phyloP scores from a whole-genome alignment of 1,284 basidiomycete species.

The Puccinia polysora region DNA sequence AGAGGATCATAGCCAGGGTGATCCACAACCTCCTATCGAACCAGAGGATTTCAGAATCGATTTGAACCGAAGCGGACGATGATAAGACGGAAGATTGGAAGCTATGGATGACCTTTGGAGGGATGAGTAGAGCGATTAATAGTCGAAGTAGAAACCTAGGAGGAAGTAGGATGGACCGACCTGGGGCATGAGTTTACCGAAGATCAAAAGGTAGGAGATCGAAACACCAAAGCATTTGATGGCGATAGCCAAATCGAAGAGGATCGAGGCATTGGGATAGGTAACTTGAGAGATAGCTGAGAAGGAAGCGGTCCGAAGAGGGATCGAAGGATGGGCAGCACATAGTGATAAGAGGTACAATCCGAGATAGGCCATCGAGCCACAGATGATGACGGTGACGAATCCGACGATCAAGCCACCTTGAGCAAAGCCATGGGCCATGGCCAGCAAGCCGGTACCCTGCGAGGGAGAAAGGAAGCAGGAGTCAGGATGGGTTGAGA shows the following conservation, averaged over 20 bases:
- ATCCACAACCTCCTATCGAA: conserved; percentile 80
- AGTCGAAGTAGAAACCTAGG: background rate
- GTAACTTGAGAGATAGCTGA: conserved; percentile 79
- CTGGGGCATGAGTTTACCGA: conserved; percentile 69
- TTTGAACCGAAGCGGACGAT: background rate
- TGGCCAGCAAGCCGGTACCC: conserved; percentile 49
- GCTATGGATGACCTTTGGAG: conserved; percentile 25
- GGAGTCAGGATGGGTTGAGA: background rate
- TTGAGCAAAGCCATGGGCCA: conserved; percentile 54
- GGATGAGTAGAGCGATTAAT: background rate
- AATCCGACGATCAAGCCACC: conserved; percentile 64
- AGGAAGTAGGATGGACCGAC: conserved; percentile 69
- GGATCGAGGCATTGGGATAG: conserved; percentile 70
- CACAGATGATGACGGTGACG: conserved; percentile 81
- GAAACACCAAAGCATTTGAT: conserved; percentile 96
- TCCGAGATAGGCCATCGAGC: conserved; percentile 72
- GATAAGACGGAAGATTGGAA: conserved; percentile 34
- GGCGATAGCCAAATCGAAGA: conserved; percentile 89
- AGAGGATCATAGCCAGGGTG: conserved; percentile 69
- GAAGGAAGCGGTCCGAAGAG: conserved; percentile 72
- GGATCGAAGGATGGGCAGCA: conserved; percentile 66
- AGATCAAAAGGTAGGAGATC: conserved; percentile 64
- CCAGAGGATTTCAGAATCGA: conserved; percentile 59
- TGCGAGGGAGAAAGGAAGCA: background rate
- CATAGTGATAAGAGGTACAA: conserved; percentile 82